Evolutionary conservation across 1,284 basidiomycete genomes (phyloP).

Genomic region (Albatrellus sp.): DNA sequence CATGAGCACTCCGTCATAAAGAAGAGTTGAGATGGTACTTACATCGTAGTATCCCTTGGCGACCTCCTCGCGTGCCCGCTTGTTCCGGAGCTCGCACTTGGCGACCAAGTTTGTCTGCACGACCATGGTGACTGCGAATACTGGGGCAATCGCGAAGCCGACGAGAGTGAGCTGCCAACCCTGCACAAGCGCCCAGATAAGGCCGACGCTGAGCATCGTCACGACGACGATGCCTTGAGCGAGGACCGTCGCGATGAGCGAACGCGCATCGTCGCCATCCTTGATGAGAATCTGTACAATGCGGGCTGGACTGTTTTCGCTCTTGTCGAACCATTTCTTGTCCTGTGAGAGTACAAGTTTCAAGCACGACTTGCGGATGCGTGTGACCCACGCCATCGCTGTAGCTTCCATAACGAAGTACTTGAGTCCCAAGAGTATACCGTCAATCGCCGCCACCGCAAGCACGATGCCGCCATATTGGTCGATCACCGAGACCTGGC

Average conservation of each 20-base stretch:
- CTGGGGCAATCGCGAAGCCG: slow-evolving; percentile 76
- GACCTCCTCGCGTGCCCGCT: slow-evolving; percentile 74
- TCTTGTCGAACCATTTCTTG: slow-evolving; percentile 81
- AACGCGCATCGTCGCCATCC: slow-evolving; percentile 83
- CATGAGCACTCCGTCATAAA: background rate
- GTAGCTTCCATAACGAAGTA: slow-evolving; percentile 68
- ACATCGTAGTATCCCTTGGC: slow-evolving; percentile 82
- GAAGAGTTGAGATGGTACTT: slow-evolving; percentile 9
- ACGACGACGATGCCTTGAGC: slow-evolving; percentile 63
- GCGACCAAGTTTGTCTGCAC: slow-evolving; percentile 62
- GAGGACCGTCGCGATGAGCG: slow-evolving; percentile 66
- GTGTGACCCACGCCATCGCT: slow-evolving; percentile 68
- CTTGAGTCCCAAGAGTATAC: slow-evolving; percentile 60
- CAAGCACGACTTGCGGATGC: slow-evolving; percentile 52
- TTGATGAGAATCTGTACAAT: slow-evolving; percentile 80
- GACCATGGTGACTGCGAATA: slow-evolving; percentile 69
- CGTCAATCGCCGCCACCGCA: slow-evolving; percentile 65
- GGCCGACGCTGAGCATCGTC: slow-evolving; percentile 73
- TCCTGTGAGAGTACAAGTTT: slow-evolving; percentile 67
- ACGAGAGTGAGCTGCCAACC: slow-evolving; percentile 94
- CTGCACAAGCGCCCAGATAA: slow-evolving; percentile 78
- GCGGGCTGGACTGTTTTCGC: slow-evolving; percentile 47
- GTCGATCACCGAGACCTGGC: slow-evolving; percentile 56
- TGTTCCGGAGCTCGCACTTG: slow-evolving; percentile 70
- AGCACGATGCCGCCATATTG: slow-evolving; percentile 57